Percentiles rank a stretch among this genome's conserved stretches.
Evolutionary conservation across 139 green algal species (phyloP).

Genomic region (Coelastrella sp.): DNA sequence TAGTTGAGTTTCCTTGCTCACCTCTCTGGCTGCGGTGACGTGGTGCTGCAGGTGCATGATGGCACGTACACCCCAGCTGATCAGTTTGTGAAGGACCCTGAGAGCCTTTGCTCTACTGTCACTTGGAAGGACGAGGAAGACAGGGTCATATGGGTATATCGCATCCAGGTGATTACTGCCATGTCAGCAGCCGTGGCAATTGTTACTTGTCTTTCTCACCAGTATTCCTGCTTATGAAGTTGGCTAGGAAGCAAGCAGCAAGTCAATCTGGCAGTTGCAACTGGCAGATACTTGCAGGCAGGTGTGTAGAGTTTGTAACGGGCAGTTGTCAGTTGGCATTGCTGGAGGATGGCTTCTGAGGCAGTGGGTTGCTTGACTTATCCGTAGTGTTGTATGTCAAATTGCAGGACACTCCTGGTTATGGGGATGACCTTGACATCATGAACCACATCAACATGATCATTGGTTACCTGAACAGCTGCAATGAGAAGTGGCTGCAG

Average conservation of each 20-base stretch:
- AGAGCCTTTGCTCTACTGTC: slow-evolving; percentile 74
- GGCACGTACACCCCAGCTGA: slow-evolving; percentile 72
- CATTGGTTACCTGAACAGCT: slow-evolving; percentile 33
- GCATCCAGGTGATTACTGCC: slow-evolving; percentile 58
- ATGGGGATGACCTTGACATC: slow-evolving; percentile 71
- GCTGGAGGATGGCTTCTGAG: too few species aligned
- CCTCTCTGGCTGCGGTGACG: background rate
- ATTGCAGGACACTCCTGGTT: slow-evolving; percentile 74
- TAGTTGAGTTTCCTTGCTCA: background rate
- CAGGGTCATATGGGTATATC: slow-evolving; percentile 80
- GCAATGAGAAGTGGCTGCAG: slow-evolving; percentile 73
- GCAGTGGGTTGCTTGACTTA: background rate
- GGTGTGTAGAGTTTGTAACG: too few species aligned
- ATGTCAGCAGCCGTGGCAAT: background rate
- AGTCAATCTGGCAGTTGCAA: too few species aligned
- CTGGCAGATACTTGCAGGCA: too few species aligned
- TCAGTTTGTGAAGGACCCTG: slow-evolving; percentile 76
- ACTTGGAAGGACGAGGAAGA: slow-evolving; percentile 81
- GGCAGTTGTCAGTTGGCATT: too few species aligned
- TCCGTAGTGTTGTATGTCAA: background rate
- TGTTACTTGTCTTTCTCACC: too few species aligned
- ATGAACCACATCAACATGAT: slow-evolving; percentile 66
- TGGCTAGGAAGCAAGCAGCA: too few species aligned
- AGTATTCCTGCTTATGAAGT: too few species aligned
- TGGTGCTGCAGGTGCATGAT: slow-evolving; percentile 80